These are phyloP conservation scores for Borealophlyctis nickersoniae DNA, from an alignment of 192 early-diverging fungal species.

Conservation along the genomic window DNA sequence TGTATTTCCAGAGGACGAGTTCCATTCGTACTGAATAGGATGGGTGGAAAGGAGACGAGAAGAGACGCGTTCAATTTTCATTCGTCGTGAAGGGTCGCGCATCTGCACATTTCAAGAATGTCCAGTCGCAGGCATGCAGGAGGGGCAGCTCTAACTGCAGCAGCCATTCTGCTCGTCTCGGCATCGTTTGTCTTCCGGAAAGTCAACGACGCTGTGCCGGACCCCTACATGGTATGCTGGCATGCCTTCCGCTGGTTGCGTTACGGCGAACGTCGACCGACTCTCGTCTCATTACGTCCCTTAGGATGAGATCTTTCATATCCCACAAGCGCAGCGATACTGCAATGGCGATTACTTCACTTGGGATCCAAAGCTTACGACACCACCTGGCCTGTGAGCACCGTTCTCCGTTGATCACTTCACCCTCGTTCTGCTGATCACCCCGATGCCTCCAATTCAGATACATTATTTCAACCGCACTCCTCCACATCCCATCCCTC, in stretches of 20 bases:
- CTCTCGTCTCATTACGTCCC: not conserved
- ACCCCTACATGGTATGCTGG: conserved; percentile 54
- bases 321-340: conserved; percentile 86
- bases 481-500: not conserved
- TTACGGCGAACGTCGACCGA: not conserved
- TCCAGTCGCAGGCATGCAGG: not conserved
- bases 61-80: not conserved
- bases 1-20: conserved; percentile 18
- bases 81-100: too few species aligned
- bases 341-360: conserved; percentile 62
- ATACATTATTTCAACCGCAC: conserved; percentile 9
- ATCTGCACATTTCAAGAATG: not conserved
- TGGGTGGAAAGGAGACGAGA: conserved; percentile 1
- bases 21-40: too few species aligned
- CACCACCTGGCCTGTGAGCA: conserved; percentile 91
- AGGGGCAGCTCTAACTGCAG: conserved; percentile 4
- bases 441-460: not conserved
- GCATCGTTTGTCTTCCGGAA: not conserved
- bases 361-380: conserved; percentile 95
- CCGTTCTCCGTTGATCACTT: conserved; percentile 1
- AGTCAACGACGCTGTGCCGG: conserved; percentile 15
- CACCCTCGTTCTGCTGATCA: conserved; percentile 1
- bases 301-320: conserved; percentile 94
- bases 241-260: not conserved
- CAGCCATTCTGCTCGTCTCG: not conserved